phyloP scores from a whole-genome alignment of 2,329 filamentous ascomycete species.

The Blastomyces percursus region DNA sequence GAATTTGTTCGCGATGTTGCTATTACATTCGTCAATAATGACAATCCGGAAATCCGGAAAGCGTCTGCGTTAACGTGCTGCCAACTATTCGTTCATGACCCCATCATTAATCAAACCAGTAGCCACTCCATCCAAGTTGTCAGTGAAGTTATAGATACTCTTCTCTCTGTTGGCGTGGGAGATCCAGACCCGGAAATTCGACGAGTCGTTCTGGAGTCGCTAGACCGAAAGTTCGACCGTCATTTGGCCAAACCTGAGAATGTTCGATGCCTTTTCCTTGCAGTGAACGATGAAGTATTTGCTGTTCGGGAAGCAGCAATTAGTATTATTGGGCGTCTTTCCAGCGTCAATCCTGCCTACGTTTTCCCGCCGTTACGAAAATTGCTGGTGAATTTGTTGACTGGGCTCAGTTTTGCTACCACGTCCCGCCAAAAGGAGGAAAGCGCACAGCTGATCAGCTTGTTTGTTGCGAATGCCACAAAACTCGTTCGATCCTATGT shows the following conservation, averaged over 20 bases:
- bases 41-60: conserved; percentile 85
- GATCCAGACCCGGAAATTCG: conserved; percentile 85
- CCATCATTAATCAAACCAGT: conserved; percentile 95
- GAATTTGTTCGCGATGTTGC: conserved; percentile 98
- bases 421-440: conserved; percentile 92
- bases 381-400: conserved; percentile 88
- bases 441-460: conserved; percentile 81
- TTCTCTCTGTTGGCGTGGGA: conserved; percentile 87
- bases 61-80: conserved; percentile 94
- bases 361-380: conserved; percentile 94
- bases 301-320: conserved; percentile 89
- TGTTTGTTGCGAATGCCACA: conserved; percentile 86
- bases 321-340: conserved; percentile 87
- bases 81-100: conserved; percentile 91
- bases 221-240: conserved; percentile 88
- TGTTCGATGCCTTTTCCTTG: conserved; percentile 87
- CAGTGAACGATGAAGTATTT: conserved; percentile 90
- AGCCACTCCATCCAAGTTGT: conserved; percentile 95
- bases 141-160: conserved; percentile 92
- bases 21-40: conserved; percentile 94
- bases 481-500: conserved; percentile 93
- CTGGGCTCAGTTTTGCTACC: conserved; percentile 91
- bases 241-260: conserved; percentile 98
- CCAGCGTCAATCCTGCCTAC: conserved; percentile 86
- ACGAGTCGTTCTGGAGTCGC: conserved; percentile 71